Evolutionary conservation across 2,329 filamentous ascomycete species (phyloP), one percentile per base, ranked within the genome.

Genomic region (Hypomyces perniciosus): DNA sequence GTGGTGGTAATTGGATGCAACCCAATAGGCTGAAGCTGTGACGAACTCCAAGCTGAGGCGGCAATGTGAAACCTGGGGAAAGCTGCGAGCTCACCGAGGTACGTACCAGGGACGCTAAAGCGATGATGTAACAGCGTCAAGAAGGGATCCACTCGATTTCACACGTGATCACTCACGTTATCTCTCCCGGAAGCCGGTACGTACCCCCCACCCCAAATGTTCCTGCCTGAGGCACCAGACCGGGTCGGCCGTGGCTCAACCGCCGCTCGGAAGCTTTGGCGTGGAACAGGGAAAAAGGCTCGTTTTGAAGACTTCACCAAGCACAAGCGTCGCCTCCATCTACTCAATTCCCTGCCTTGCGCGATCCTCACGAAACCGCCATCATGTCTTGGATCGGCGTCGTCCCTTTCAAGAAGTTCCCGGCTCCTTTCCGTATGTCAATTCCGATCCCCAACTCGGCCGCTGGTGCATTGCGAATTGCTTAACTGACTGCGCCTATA

Each of bases 351-450:
- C 60, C 60, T 61, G 59, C 63, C 64, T 63, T 65, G 58, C 63
- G 64, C 63, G 65, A 64, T 62, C 61, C 59, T 52, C 64, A 63
- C 61, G 67, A 63, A 58, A 67, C 67, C 68, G 65, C 69, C 78
- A 86, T 75, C 65, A 89, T 90, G 86, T 82, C 81, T 76, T 82
- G 85, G 75, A 79, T 91, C 73, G 84, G 85, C 70, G 68, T 76
- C 59, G 64, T 68, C 62, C 78, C 79, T 56, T 67, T 82, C 66
- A 91, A 90, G 81, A 91, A 90, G 79, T 92, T 89, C 77, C 83
- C 84, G 65, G 79, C 82, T 68, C 86, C 86, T 63, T 74, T 91
- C 71, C 76, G 88, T 92, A 81, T 66, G 87, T 84, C 67, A 71
- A 75, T 72, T 63, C 55, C 57, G 48, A 44, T 52, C 61, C 51